Evolutionary conservation across 2,329 filamentous ascomycete species (phyloP), one percentile per base, ranked within the genome.

Genomic region (Xylogone sp.): DNA sequence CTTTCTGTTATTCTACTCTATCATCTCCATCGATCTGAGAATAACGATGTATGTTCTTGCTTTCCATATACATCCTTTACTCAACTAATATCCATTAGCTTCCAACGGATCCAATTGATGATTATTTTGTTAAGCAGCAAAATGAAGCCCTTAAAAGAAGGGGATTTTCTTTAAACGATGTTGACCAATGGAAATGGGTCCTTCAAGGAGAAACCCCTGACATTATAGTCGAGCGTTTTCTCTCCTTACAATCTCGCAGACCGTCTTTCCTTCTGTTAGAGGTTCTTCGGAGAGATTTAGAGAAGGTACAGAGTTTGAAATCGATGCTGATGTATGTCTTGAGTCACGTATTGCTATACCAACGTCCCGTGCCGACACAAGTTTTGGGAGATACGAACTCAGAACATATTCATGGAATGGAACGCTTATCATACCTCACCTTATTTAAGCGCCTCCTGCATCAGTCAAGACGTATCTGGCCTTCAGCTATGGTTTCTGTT

Each of bases 141-240:
- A 21, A 4, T 7, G 20, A 6, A 29, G 50, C 43, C 22, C 52
- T 64, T 19, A 18, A 49, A 31, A 34, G 20, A n/a, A 52, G 51
- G 18, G 56, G 56, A 10, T 54, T 59, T 16, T 48, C 46, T 20
- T 43, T 49, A 19, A 18, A 53, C 21, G 62, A 68, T 56, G 48
- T 68, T 20, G 34, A 50, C 1, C n/a, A 50, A 27, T 68, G 65
- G 65, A 56, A 55, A 22, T 62, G 59, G 53, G 56, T 67, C 46
- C 16, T 67, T 2, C 50, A 55, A 6, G 58, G 50, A 24, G 34
- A 53, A 9, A 24, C 43, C 43, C 21, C 54, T n/a, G 57, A 63
- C 21, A 52, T 53, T 27, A 61, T 53, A 49, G 55, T 55, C 3
- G 20, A 59, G n/a, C 57, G 61, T 21, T 59, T 66, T 31, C 42